Evolutionary conservation across 164 flowering plant species (phyloP).

Genomic region (Magnolia sinica): DNA sequence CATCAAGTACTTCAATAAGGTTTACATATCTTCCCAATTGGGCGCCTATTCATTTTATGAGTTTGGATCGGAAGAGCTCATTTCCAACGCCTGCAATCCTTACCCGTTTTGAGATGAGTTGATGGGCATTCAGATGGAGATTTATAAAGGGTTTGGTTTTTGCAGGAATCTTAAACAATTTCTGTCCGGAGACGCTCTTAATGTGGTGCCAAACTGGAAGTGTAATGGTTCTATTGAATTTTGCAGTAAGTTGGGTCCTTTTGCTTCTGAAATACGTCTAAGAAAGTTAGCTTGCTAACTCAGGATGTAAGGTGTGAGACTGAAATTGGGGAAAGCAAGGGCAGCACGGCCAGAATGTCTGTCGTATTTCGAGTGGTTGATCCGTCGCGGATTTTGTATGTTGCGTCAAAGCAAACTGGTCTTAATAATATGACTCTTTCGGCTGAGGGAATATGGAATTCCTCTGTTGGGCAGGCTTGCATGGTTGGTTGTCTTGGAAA

Average conservation of each 20-base stretch:
- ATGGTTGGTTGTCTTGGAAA: constrained; percentile 79
- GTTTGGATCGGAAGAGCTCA: constrained; percentile 49
- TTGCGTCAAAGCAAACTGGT: constrained; percentile 49
- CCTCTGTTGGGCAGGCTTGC: constrained; percentile 85
- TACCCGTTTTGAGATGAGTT: constrained; percentile 54
- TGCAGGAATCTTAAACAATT: constrained; percentile 48
- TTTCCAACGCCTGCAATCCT: constrained; percentile 63
- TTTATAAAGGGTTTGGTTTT: constrained; percentile 50
- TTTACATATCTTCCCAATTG: constrained; percentile 51
- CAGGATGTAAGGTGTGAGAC: constrained; percentile 61
- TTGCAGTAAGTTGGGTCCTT: constrained; percentile 74
- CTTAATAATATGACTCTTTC: constrained; percentile 60
- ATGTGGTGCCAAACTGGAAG: constrained; percentile 74
- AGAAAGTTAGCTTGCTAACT: constrained; percentile 48
- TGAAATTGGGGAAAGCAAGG: constrained; percentile 19
- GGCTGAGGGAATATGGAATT: constrained; percentile 81
- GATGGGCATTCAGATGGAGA: constrained; percentile 27
- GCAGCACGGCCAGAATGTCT: constrained; percentile 43
- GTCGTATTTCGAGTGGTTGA: constrained; percentile 60
- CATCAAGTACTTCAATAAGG: constrained; percentile 63
- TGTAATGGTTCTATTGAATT: constrained; percentile 56
- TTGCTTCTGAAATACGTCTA: constrained; percentile 39
- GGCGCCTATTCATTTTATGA: constrained; percentile 38
- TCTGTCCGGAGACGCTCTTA: constrained; percentile 35
- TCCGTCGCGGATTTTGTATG: constrained; percentile 39